These are phyloP conservation scores for Cytospora chrysosperma DNA, from an alignment of 2,329 filamentous ascomycete genomes.

Conservation along the genomic window DNA sequence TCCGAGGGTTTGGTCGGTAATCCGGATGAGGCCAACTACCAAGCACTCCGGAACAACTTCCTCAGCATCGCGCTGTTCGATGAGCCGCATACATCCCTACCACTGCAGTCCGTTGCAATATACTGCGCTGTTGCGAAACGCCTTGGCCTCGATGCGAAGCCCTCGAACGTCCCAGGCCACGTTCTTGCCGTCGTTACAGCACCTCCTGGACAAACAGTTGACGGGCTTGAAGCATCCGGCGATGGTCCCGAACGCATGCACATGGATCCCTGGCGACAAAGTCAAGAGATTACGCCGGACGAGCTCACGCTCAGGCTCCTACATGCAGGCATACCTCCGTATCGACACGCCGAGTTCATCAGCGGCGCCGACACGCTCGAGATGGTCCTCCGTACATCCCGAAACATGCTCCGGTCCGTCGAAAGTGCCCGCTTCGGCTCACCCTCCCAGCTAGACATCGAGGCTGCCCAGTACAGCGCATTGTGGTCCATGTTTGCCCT, in stretches of 20 bases:
- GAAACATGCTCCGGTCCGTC: constrained; percentile 63
- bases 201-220: constrained; percentile 32
- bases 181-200: constrained; percentile 59
- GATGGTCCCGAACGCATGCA: constrained; percentile 47
- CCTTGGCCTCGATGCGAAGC: constrained; percentile 59
- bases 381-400: constrained; percentile 60
- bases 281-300: constrained; percentile 14
- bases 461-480: constrained; percentile 23
- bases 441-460: constrained; percentile 4
- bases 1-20: constrained; percentile 49
- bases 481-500: constrained; percentile 24
- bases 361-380: constrained; percentile 50
- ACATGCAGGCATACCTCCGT: neutral
- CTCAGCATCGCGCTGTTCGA: constrained; percentile 58
- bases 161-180: constrained; percentile 64
- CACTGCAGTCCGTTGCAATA: constrained; percentile 63
- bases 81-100: constrained; percentile 51
- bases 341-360: constrained; percentile 39
- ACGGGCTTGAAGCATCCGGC: constrained; percentile 25
- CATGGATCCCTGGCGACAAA: constrained; percentile 47
- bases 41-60: constrained; percentile 64
- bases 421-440: constrained; percentile 37
- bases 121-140: constrained; percentile 61
- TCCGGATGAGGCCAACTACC: constrained; percentile 44
- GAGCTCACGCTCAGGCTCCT: constrained; percentile 12